Evolutionary conservation across 306 rosid genomes (phyloP).

Genomic region (Pachyrhizus erosus): DNA sequence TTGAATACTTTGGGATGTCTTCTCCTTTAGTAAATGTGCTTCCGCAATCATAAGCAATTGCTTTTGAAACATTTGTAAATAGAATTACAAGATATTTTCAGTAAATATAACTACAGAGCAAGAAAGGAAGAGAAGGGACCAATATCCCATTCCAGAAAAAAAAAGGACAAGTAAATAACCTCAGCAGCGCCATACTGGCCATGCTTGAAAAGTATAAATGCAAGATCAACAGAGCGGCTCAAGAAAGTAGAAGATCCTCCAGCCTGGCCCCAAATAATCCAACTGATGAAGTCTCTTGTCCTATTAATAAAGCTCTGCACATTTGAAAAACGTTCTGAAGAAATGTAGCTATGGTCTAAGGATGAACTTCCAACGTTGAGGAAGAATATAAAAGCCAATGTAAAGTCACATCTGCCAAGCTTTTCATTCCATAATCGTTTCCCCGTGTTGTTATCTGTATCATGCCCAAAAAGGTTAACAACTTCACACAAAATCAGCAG

Average conservation of each 20-base stretch:
- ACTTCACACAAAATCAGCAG: slow-evolving; percentile 38
- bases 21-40: slow-evolving; percentile 79
- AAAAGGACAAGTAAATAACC: slow-evolving; percentile 58
- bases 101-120: slow-evolving; percentile 21
- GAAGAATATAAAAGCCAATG: slow-evolving; percentile 78
- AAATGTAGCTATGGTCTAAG: slow-evolving; percentile 42
- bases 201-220: slow-evolving; percentile 79
- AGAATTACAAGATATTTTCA: slow-evolving; percentile 43
- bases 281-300: slow-evolving; percentile 73
- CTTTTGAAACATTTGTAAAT: slow-evolving; percentile 54
- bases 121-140: slow-evolving; percentile 1
- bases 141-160: slow-evolving; percentile 4
- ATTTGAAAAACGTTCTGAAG: slow-evolving; percentile 60
- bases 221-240: slow-evolving; percentile 81
- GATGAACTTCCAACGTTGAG: slow-evolving; percentile 63
- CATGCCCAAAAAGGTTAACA: slow-evolving; percentile 38
- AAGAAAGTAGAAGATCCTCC: slow-evolving; percentile 70
- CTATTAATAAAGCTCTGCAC: slow-evolving; percentile 52
- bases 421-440: slow-evolving; percentile 76
- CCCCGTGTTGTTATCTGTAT: slow-evolving; percentile 62
- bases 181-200: slow-evolving; percentile 86
- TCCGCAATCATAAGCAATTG: slow-evolving; percentile 74
- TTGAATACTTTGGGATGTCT: slow-evolving; percentile 80
- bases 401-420: slow-evolving; percentile 80
- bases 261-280: slow-evolving; percentile 79